A percentile compares a stretch with the other conserved stretches of the same genome.
Evolutionary conservation across 2,329 filamentous ascomycete species (phyloP).

Genomic region (Diaporthe citrichinensis): DNA sequence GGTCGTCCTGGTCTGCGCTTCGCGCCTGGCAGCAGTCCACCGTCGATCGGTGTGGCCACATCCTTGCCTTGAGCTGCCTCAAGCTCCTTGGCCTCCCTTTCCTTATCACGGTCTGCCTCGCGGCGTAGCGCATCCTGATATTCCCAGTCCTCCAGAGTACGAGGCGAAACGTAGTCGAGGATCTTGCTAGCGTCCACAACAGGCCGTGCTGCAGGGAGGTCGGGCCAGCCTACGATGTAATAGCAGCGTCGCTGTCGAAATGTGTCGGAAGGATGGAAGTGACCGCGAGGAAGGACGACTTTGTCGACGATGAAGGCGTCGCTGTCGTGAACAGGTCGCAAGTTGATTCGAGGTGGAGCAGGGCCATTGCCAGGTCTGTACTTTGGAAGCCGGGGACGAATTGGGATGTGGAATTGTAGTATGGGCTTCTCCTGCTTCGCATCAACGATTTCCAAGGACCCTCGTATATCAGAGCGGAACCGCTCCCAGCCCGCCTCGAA

Average conservation of each 20-base stretch:
- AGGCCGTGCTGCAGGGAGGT: slow-evolving; percentile 63
- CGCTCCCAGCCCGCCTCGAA: slow-evolving; percentile 31
- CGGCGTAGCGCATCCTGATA: slow-evolving; percentile 58
- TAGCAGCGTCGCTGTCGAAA: slow-evolving; percentile 60
- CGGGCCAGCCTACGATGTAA: slow-evolving; percentile 69
- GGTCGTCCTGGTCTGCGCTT: slow-evolving; percentile 41
- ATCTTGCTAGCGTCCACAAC: slow-evolving; percentile 62
- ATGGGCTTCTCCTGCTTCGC: background rate
- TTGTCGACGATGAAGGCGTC: slow-evolving; percentile 71
- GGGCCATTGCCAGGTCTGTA: slow-evolving; percentile 65
- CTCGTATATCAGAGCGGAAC: slow-evolving; percentile 27
- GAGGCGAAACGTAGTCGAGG: slow-evolving; percentile 71
- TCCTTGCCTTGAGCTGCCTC: background rate
- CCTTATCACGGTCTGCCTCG: slow-evolving; percentile 55
- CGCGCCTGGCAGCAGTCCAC: background rate
- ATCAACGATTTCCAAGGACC: slow-evolving; percentile 1
- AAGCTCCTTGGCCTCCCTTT: slow-evolving; percentile 41
- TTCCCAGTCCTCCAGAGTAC: slow-evolving; percentile 70
- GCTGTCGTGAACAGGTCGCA: slow-evolving; percentile 64
- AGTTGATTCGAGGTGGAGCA: slow-evolving; percentile 60
- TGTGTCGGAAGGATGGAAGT: slow-evolving; percentile 47
- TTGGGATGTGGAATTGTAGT: slow-evolving; percentile 49
- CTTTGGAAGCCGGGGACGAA: slow-evolving; percentile 48
- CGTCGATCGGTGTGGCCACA: background rate
- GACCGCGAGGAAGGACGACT: slow-evolving; percentile 58